Base-by-base conservation (phyloP, 2,329 filamentous ascomycete genomes). In the Colletotrichum noveboracense region DNA sequence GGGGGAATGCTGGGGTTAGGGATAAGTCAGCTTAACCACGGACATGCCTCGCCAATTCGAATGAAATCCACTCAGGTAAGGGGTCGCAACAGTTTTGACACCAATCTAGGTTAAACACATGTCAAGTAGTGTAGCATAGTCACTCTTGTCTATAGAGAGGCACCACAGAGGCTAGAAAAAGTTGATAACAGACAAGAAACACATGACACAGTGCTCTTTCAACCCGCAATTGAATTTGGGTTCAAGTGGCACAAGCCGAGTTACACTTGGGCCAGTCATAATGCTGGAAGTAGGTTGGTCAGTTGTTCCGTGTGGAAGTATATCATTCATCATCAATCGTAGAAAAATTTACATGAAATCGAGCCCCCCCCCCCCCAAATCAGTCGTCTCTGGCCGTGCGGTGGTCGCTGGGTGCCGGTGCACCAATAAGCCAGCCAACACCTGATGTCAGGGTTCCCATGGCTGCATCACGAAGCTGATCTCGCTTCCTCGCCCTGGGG, bases 361-460 rank as follows among this genome's bases (percentile, higher is more conserved):
- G 58, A 30, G 7, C 6, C 7, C 10, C 24, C 55, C 24, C 13
- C 6, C 34, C 34, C 14, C 14, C 28, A 30, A 14, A 43, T 74
- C 74, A 82, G 62, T 81, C 79, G 58, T 84, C 82, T 32, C 80
- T 78, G 14, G 28, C 24, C 21, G 75, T 73, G 65, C 80, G 81
- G 62, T 81, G 80, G 13, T 79, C 78, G 24, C 85, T 86, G 75
- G 87, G 88, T 24, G 86, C 86, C 77, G 87, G 88, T 4, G 92
- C 92, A 8, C 91, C 91, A 74, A 94, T 89, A 62, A 94, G 82
- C 93, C 93, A 94, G 0, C 93, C 92, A 28, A 94, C 90, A 21
- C 93, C 91, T 58, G 91, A 92, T 4, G 93, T 92, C 62, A 94
- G 82, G 2, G 92, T 92, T n/a, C 91, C 92, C 71, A 93, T 91